Conservation (phyloP, 176 grass and related monocot species). For the Oryza rufipogon region DNA sequence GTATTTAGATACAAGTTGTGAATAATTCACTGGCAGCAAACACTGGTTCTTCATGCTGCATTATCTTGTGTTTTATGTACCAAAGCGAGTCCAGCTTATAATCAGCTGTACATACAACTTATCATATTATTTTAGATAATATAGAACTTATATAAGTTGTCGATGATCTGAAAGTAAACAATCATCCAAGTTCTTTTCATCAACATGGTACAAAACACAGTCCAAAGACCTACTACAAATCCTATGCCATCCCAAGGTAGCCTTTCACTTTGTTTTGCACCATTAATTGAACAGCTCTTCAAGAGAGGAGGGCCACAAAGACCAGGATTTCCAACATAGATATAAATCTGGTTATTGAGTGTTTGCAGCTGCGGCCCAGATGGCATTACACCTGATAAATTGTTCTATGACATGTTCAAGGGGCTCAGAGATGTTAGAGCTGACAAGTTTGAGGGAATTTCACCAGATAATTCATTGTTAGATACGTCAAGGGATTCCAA, state of each 20-base stretch:
- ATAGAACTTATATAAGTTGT: too few relatives aligned
- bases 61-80: not conserved
- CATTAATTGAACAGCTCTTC: too few relatives aligned
- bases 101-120: not conserved
- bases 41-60: too few relatives aligned
- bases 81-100: not conserved
- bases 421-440: not conserved
- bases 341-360: not conserved
- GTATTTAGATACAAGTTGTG: too few relatives aligned
- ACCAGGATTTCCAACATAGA: not conserved
- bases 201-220: slow-evolving; percentile 3
- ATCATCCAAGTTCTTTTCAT: not conserved
- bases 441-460: not conserved
- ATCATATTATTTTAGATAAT: not conserved
- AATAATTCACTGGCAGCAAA: too few relatives aligned
- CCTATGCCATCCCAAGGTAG: not conserved
- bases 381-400: too few relatives aligned
- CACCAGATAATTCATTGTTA: not conserved
- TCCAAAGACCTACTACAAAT: not conserved
- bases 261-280: too few relatives aligned
- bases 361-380: too few relatives aligned
- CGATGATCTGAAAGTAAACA: not conserved
- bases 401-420: too few relatives aligned
- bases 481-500: not conserved
- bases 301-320: too few relatives aligned